These are phyloP conservation scores for Talaromyces liani DNA, from an alignment of 495 filamentous ascomycete genomes.

Conservation along the genomic window DNA sequence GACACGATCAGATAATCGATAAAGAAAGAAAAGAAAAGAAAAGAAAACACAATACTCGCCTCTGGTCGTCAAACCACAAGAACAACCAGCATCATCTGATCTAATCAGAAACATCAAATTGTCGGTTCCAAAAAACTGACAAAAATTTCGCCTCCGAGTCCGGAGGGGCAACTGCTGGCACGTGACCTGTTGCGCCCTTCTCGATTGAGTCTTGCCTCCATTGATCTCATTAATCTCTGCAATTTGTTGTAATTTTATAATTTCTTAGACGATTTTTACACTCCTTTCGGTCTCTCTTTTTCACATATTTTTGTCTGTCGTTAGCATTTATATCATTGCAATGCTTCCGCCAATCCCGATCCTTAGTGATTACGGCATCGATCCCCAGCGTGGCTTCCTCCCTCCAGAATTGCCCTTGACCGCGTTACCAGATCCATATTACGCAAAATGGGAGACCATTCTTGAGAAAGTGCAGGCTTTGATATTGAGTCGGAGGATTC, in stretches of 20 bases:
- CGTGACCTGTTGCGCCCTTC: neutral
- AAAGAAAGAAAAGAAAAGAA: neutral
- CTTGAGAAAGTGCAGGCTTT: slow-evolving; percentile 78
- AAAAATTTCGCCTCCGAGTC: neutral
- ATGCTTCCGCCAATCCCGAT: slow-evolving; percentile 84
- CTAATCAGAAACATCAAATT: neutral
- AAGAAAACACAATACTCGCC: neutral
- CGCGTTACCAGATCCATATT: slow-evolving; percentile 77
- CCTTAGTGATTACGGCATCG: slow-evolving; percentile 80
- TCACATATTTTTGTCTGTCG: neutral
- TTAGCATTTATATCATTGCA: slow-evolving; percentile 1
- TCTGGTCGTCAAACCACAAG: neutral
- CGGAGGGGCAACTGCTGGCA: slow-evolving; percentile 2
- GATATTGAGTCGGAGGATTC: slow-evolving; percentile 73
- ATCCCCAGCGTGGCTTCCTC: slow-evolving; percentile 80
- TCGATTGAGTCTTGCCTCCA: neutral
- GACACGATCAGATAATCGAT: neutral
- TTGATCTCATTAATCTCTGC: neutral
- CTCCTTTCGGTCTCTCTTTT: neutral
- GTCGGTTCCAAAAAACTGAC: neutral
- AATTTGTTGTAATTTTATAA: neutral
- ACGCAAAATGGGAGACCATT: slow-evolving; percentile 85
- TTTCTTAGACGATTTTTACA: slow-evolving; percentile 6
- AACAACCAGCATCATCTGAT: neutral
- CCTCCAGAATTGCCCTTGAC: slow-evolving; percentile 74